A percentile compares a stretch with the other conserved stretches of the same genome.
Evolutionary conservation across 202 grass and related monocot genomes (phyloP).

Genomic region (Dendrocalamus latiflorus): DNA sequence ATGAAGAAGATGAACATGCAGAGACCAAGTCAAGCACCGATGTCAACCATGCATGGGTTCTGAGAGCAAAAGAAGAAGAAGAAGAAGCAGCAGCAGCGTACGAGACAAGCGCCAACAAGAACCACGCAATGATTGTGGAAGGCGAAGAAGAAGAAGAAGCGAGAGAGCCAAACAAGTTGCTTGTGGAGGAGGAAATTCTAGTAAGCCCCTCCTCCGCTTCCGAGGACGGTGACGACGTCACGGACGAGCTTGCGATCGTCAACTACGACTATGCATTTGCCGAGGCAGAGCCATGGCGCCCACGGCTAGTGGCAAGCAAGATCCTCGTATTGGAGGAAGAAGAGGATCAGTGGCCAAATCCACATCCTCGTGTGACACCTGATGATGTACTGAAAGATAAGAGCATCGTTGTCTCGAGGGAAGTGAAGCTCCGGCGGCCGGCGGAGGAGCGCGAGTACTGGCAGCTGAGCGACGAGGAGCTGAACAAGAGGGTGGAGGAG

Average conservation of each 20-base stretch:
- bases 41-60: not conserved
- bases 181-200: no score
- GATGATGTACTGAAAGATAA: not conserved
- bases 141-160: not conserved
- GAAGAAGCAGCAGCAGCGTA: not conserved
- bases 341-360: not conserved
- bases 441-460: slow-evolving; percentile 32
- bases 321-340: not conserved
- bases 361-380: not conserved
- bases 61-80: not conserved
- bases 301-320: not conserved
- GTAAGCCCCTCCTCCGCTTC: no score
- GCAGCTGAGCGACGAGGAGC: slow-evolving; percentile 54
- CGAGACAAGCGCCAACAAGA: not conserved
- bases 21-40: not conserved
- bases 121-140: not conserved
- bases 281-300: not conserved
- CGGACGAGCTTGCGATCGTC: not conserved
- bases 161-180: not conserved
- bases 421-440: not conserved
- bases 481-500: slow-evolving; percentile 61
- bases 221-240: not conserved
- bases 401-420: not conserved
- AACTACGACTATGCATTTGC: not conserved
- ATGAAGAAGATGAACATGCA: not conserved